Base-by-base conservation (phyloP, 1,139 yeast species). In the Zygosaccharomyces pseudobailii region DNA sequence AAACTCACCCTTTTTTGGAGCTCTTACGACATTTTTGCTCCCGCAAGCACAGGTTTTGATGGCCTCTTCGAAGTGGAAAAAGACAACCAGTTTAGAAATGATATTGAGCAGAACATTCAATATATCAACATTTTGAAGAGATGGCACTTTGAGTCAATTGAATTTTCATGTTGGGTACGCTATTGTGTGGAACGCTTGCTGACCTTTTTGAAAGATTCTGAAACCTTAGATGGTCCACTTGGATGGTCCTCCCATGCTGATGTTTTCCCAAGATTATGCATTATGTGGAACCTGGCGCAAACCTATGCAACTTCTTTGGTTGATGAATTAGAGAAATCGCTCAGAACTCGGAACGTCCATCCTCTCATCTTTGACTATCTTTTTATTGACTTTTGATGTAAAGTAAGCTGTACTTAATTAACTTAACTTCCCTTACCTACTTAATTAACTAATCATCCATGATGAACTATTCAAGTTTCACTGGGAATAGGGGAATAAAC, bases 31-130 rank as follows among this genome's bases (percentile, higher is more conserved):
- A 41, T 60, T 8, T 49, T 56, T 24, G 33, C 48, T 1, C 51
- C 61, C 0, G 32, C 50, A 10, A 42, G 45, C 6, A 23, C 34
- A 9, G 57, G 46, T 3, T 50, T 48, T 34, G 59, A 65, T 10
- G 65, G 68, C 3, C 58, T 80, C 37, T 80, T 80, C 57, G 72
- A 75, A 7, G 58, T 68, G 3, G 86, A 80, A 55, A 77, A 72
- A 57, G 73, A 72, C 45, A 80, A 80, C 52, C 70, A 78, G 24
- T 80, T 73, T 59, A 63, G 74, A 51, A 72, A 73, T 52, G 68
- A 66, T 27, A 58, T 71, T 6, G 54, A 48, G 6, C 52, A 52
- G 3, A 50, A 37, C 10, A 3, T 33, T 6, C 22, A 38, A 22
- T 46, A 59, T n/a, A 31, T 27, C 7, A n/a, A 30, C 0, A 57